Percentiles rank a stretch among this genome's conserved stretches.
Evolutionary conservation across 2,329 filamentous ascomycete genomes (phyloP).

Genomic region (Arthrobotrys pseudoclavata): DNA sequence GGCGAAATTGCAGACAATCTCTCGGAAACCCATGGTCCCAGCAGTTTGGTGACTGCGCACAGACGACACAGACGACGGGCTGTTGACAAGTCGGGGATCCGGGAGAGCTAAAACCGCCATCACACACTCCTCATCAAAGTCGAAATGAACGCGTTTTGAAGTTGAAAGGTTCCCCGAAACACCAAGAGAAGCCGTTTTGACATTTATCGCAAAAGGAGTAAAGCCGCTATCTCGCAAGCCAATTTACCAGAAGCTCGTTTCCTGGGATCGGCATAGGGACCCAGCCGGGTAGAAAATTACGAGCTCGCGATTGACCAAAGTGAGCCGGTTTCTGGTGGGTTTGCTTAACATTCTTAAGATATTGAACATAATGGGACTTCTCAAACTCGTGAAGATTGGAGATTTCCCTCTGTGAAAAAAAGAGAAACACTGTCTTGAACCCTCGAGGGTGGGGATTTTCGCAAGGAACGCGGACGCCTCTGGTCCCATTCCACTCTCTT

Average conservation of each 20-base stretch:
- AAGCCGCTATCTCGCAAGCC: slow-evolving; percentile 18
- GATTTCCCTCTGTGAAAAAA: slow-evolving; percentile 18
- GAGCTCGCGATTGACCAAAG: slow-evolving; percentile 22
- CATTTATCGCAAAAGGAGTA: slow-evolving; percentile 41
- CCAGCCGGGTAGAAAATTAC: slow-evolving; percentile 51
- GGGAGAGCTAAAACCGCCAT: slow-evolving; percentile 48
- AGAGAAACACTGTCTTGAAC: slow-evolving; percentile 29
- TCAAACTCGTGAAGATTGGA: slow-evolving; percentile 11
- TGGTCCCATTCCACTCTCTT: slow-evolving; percentile 47
- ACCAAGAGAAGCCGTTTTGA: slow-evolving; percentile 39
- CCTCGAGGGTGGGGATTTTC: slow-evolving; percentile 22
- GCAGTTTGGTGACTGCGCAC: slow-evolving; percentile 55
- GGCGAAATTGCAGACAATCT: slow-evolving; percentile 56
- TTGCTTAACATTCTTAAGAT: slow-evolving; percentile 35
- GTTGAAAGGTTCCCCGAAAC: slow-evolving; percentile 52
- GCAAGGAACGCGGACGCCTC: slow-evolving; percentile 18
- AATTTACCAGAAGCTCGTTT: slow-evolving; percentile 58
- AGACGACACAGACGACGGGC: slow-evolving; percentile 52
- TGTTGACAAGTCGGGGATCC: slow-evolving; percentile 53
- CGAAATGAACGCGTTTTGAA: slow-evolving; percentile 32
- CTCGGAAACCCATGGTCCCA: slow-evolving; percentile 49
- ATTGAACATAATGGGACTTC: slow-evolving; percentile 20
- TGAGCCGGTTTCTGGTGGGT: slow-evolving; percentile 4
- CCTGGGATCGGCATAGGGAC: slow-evolving; percentile 48
- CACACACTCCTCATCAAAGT: slow-evolving; percentile 32